These are phyloP conservation scores for Apophysomyces sp. DNA, from an alignment of 371 early-diverging fungal genomes.

Conservation along the genomic window DNA sequence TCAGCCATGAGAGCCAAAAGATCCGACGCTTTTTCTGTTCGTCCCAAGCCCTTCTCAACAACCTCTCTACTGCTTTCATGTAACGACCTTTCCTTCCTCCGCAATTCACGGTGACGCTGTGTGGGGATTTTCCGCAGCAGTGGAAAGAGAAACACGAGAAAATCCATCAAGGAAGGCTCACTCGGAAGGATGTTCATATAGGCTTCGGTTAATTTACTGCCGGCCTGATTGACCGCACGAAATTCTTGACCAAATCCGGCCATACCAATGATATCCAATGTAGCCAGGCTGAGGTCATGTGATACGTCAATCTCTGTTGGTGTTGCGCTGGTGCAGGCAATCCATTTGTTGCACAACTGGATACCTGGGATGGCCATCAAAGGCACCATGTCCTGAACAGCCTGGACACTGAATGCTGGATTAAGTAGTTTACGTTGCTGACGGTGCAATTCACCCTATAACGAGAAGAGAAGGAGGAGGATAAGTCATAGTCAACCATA, in stretches of 20 bases:
- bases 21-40: constrained; percentile 21
- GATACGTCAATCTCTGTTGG: constrained; percentile 26
- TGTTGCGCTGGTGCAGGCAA: background rate
- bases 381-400: constrained; percentile 47
- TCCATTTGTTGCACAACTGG: constrained; percentile 37
- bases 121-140: constrained; percentile 34
- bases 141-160: constrained; percentile 41
- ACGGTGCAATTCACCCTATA: constrained; percentile 51
- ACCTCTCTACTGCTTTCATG: constrained; percentile 41
- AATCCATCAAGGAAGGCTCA: constrained; percentile 17
- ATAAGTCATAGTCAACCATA: background rate
- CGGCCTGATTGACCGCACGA: constrained; percentile 12
- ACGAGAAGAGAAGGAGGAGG: background rate
- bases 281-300: constrained; percentile 34
- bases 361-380: constrained; percentile 34
- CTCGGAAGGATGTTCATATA: constrained; percentile 44
- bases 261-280: constrained; percentile 46
- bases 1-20: constrained; percentile 36
- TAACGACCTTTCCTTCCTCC: constrained; percentile 25
- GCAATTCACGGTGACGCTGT: constrained; percentile 20
- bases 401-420: constrained; percentile 57
- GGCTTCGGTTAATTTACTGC: constrained; percentile 43
- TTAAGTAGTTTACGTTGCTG: constrained; percentile 68
- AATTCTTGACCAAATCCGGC: constrained; percentile 55
- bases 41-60: constrained; percentile 38